These are phyloP conservation scores for Lomentospora prolificans DNA, from an alignment of 2,329 filamentous ascomycete species.

Conservation along the genomic window DNA sequence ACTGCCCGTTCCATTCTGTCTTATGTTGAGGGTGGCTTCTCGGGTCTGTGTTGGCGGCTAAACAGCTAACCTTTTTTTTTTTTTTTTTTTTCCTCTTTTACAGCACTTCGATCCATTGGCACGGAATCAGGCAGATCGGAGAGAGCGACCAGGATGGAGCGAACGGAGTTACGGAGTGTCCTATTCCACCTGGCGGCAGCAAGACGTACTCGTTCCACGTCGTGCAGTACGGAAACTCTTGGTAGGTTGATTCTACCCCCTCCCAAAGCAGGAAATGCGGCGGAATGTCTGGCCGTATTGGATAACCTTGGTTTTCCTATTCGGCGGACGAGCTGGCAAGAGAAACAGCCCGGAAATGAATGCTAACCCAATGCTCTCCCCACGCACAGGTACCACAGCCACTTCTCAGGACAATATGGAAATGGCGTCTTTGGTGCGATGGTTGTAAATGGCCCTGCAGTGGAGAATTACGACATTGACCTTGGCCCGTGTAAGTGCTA, in stretches of 20 bases:
- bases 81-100: background rate
- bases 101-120: slow-evolving; percentile 10
- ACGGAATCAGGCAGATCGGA: slow-evolving; percentile 9
- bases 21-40: too few relatives aligned
- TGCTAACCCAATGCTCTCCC: background rate
- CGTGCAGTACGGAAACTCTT: slow-evolving; percentile 27
- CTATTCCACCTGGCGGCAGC: slow-evolving; percentile 24
- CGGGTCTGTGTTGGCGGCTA: background rate
- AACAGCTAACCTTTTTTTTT: background rate
- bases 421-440: slow-evolving; percentile 53
- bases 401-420: slow-evolving; percentile 47
- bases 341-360: slow-evolving; percentile 41
- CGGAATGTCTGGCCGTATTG: too few relatives aligned
- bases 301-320: too few relatives aligned
- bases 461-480: slow-evolving; percentile 47
- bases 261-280: background rate
- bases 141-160: slow-evolving; percentile 30
- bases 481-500: slow-evolving; percentile 31
- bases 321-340: too few relatives aligned
- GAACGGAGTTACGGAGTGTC: slow-evolving; percentile 33
- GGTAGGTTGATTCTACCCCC: slow-evolving; percentile 1
- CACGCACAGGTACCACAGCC: slow-evolving; percentile 35
- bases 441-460: slow-evolving; percentile 45
- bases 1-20: too few relatives aligned
- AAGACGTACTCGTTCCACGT: slow-evolving; percentile 27